Percentiles rank a stretch among this genome's conserved stretches.
Conservation (phyloP, 129 eudicot genomes). For the Mikania micrantha region DNA sequence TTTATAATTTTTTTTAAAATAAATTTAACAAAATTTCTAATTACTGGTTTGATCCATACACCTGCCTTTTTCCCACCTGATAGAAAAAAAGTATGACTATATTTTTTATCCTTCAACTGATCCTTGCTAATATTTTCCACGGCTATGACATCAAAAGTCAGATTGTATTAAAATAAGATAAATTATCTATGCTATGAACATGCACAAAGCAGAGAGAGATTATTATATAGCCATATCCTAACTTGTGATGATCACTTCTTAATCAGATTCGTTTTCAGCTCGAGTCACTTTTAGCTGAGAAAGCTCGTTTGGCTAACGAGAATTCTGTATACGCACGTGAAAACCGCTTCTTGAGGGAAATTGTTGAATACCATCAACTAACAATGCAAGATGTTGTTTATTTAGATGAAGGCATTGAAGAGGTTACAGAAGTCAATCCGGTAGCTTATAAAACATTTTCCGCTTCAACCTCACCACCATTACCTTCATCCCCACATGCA, state of each 20-base stretch:
- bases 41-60: too few species aligned
- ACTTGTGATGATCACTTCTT: not conserved
- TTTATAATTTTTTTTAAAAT: too few species aligned
- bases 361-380: constrained; percentile 81
- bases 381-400: constrained; percentile 91
- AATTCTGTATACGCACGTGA: constrained; percentile 79
- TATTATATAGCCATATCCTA: not conserved
- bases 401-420: constrained; percentile 75
- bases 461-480: constrained; percentile 36
- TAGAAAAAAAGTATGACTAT: not conserved
- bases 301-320: constrained; percentile 78
- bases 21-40: too few species aligned
- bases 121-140: not conserved
- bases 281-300: constrained; percentile 80
- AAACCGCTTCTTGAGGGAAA: constrained; percentile 73
- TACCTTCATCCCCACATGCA: constrained; percentile 37
- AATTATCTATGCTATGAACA: not conserved
- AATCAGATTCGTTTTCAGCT: constrained; percentile 78
- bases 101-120: not conserved
- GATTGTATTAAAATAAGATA: not conserved
- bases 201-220: not conserved
- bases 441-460: constrained; percentile 47
- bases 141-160: not conserved
- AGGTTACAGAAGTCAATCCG: constrained; percentile 58
- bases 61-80: not conserved